Evolutionary conservation across 345 rosid genomes (phyloP).

Genomic region (Raphanus raphanistrum): DNA sequence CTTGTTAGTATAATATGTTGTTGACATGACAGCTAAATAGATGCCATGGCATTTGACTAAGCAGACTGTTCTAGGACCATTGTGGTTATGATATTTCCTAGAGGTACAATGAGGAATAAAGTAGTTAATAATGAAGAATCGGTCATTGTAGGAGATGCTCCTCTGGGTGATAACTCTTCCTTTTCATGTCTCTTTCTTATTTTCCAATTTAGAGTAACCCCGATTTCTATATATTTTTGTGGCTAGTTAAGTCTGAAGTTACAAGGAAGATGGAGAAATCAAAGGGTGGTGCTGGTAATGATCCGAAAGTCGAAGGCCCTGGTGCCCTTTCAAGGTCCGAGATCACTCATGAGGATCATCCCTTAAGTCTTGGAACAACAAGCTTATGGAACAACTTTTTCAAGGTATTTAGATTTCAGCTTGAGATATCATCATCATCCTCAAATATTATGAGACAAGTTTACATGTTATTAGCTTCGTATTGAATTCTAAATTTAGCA

Average conservation of each 20-base stretch:
- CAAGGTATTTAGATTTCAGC: constrained; percentile 57
- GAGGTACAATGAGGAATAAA: neutral
- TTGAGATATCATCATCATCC: neutral
- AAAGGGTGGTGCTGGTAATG: constrained; percentile 44
- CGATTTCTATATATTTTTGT: constrained; percentile 59
- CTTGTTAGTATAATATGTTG: neutral
- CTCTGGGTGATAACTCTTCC: neutral
- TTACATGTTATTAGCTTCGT: neutral
- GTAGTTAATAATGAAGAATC: constrained; percentile 11
- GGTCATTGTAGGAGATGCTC: neutral
- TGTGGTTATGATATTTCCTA: neutral
- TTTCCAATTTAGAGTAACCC: constrained; percentile 24
- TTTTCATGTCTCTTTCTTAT: constrained; percentile 5
- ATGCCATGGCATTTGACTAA: constrained; percentile 1
- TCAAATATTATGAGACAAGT: neutral
- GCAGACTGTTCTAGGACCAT: constrained; percentile 9
- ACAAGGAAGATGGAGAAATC: constrained; percentile 79
- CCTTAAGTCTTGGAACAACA: constrained; percentile 85
- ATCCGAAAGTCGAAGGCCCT: constrained; percentile 47
- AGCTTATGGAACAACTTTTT: constrained; percentile 95
- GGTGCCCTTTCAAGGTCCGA: constrained; percentile 76
- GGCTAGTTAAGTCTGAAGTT: constrained; percentile 97
- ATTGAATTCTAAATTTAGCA: neutral
- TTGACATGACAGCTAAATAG: constrained; percentile 3
- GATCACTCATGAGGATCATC: constrained; percentile 88